These are phyloP conservation scores for Phylloporus arenicola DNA, from an alignment of 768 basidiomycete genomes.

Conservation along the genomic window DNA sequence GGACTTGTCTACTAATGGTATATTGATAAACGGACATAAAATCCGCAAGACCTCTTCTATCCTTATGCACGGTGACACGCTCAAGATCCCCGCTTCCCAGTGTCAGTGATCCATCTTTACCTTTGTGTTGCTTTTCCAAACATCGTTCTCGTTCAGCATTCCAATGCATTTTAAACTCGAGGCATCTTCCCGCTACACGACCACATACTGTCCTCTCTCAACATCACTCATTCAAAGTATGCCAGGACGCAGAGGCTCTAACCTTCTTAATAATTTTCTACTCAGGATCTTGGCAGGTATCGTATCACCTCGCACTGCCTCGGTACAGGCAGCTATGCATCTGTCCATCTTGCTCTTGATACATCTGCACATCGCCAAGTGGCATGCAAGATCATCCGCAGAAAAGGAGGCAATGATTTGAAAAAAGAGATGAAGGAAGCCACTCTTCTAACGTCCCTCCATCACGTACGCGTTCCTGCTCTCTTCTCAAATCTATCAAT, in stretches of 20 bases:
- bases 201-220: slow-evolving; percentile 57
- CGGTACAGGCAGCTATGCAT: slow-evolving; percentile 78
- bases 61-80: slow-evolving; percentile 69
- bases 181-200: slow-evolving; percentile 46
- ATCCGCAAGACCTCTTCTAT: slow-evolving; percentile 65
- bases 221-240: slow-evolving; percentile 50
- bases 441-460: slow-evolving; percentile 60
- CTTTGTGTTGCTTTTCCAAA: not conserved
- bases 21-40: slow-evolving; percentile 62
- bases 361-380: slow-evolving; percentile 61
- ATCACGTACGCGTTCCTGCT: slow-evolving; percentile 51
- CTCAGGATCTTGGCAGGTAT: slow-evolving; percentile 60
- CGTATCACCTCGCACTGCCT: slow-evolving; percentile 74
- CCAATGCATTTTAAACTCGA: slow-evolving; percentile 56
- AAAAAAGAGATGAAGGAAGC: slow-evolving; percentile 73
- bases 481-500: not conserved
- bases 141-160: slow-evolving; percentile 43
- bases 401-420: slow-evolving; percentile 38
- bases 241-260: not conserved
- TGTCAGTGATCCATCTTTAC: slow-evolving; percentile 32
- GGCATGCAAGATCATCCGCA: slow-evolving; percentile 79
- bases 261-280: not conserved
- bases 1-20: slow-evolving; percentile 77
- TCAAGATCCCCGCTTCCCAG: slow-evolving; percentile 64
- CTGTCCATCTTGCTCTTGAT: slow-evolving; percentile 74